Percentiles rank a stretch among this genome's conserved stretches.
phyloP scores from a whole-genome alignment of 495 filamentous ascomycete species.

The Lasiosphaeria miniovina region DNA sequence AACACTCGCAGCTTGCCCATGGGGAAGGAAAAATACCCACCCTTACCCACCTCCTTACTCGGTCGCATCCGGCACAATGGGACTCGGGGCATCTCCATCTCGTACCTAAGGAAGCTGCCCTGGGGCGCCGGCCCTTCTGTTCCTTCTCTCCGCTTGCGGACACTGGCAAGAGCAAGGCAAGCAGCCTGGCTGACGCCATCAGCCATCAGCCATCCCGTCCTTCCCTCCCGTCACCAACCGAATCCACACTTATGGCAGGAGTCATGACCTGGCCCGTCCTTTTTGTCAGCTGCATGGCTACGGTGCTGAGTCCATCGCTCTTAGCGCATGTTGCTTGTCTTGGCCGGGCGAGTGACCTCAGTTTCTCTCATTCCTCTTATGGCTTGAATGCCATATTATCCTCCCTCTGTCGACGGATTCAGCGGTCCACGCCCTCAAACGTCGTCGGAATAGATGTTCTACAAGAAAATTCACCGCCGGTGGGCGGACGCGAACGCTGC shows the following conservation, averaged over 20 bases:
- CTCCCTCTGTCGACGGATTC: background rate
- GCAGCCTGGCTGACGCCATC: constrained; percentile 1
- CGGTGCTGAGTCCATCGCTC: constrained; percentile 2
- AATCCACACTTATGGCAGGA: background rate
- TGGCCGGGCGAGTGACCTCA: constrained; percentile 10
- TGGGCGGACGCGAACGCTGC: constrained; percentile 1
- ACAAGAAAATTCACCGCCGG: constrained; percentile 7
- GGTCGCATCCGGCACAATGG: background rate
- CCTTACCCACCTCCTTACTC: too few species aligned
- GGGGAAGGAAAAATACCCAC: too few species aligned
- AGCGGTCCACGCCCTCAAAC: constrained; percentile 1
- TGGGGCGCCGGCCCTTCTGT: background rate
- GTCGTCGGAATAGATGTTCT: background rate
- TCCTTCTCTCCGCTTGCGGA: background rate
- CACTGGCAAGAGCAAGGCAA: constrained; percentile 4
- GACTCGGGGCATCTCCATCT: background rate
- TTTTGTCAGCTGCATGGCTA: constrained; percentile 6
- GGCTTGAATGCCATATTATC: constrained; percentile 6
- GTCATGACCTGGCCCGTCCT: constrained; percentile 9
- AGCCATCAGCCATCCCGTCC: constrained; percentile 3
- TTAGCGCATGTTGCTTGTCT: background rate
- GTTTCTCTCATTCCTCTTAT: constrained; percentile 9
- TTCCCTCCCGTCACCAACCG: background rate
- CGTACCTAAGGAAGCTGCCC: background rate
- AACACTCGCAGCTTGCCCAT: too few species aligned